Evolutionary conservation across 2,329 filamentous ascomycete species (phyloP).

Genomic region (Neoscytalidium dimidiatum): DNA sequence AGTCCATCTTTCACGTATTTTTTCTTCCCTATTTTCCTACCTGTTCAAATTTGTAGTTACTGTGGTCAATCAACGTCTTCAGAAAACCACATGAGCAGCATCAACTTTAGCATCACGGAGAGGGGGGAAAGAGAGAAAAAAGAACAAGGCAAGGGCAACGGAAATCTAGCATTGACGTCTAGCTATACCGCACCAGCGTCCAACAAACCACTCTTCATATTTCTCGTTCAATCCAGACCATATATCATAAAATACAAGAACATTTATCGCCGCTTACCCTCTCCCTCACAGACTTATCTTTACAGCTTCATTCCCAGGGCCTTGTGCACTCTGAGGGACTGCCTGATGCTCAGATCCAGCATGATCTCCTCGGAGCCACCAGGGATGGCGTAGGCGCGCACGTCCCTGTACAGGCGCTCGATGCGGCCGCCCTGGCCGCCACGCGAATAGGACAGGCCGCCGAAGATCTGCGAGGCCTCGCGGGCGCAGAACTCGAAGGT

Average conservation of each 20-base stretch:
- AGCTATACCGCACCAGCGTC: neutral
- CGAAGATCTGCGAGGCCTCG: constrained; percentile 97
- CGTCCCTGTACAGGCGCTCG: constrained; percentile 91
- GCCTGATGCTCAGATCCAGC: constrained; percentile 92
- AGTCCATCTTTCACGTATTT: no score
- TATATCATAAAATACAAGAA: constrained; percentile 7
- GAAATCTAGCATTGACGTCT: neutral
- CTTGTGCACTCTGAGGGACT: constrained; percentile 85
- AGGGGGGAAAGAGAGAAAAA: no score
- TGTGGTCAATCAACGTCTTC: no score
- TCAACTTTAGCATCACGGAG: no score
- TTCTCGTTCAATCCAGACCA: neutral
- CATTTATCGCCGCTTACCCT: neutral
- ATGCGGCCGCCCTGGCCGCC: constrained; percentile 95
- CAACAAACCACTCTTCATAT: no score
- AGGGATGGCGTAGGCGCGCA: constrained; percentile 90
- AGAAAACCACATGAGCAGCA: no score
- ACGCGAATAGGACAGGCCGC: constrained; percentile 85
- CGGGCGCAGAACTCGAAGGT: constrained; percentile 98
- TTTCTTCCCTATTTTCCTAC: no score
- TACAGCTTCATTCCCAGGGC: constrained; percentile 95
- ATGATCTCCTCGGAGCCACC: constrained; percentile 98
- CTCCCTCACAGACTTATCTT: constrained; percentile 12
- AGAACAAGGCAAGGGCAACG: neutral
- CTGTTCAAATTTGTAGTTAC: no score